These are phyloP conservation scores for Xylaria sp. DNA, from an alignment of 2,329 filamentous ascomycete genomes.

Conservation along the genomic window DNA sequence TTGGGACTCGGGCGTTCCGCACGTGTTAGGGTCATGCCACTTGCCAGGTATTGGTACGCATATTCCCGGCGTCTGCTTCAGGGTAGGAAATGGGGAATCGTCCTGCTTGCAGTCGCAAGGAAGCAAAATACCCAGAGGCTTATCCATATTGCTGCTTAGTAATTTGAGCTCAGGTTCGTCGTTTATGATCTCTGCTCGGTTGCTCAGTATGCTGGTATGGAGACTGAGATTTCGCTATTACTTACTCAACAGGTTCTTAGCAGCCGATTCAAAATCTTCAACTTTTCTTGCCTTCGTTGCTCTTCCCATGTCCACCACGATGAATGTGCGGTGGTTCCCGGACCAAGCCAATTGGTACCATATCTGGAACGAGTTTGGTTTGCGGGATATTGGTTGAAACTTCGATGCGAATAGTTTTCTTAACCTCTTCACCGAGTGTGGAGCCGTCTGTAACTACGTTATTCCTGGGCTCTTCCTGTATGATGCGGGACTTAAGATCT, in stretches of 20 bases:
- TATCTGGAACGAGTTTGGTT: slow-evolving; percentile 15
- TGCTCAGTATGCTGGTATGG: slow-evolving; percentile 3
- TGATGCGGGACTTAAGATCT: no score
- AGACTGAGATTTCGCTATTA: background rate
- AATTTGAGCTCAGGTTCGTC: background rate
- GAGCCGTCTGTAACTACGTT: background rate
- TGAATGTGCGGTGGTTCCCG: background rate
- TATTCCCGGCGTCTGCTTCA: background rate
- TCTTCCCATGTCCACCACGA: slow-evolving; percentile 22
- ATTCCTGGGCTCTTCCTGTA: background rate
- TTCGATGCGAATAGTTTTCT: slow-evolving; percentile 4
- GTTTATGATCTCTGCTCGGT: background rate
- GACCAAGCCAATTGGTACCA: background rate
- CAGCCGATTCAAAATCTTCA: background rate
- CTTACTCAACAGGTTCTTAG: slow-evolving; percentile 8
- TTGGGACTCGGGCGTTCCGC: background rate
- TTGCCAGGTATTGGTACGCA: background rate
- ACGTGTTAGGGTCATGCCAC: slow-evolving; percentile 26
- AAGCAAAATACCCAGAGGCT: background rate
- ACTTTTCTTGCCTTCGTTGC: background rate
- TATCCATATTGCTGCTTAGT: slow-evolving; percentile 11
- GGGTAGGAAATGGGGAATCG: slow-evolving; percentile 3
- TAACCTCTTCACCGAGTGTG: background rate
- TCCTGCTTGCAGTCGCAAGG: slow-evolving; percentile 19
- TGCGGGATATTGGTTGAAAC: slow-evolving; percentile 2